phyloP scores from a whole-genome alignment of 2,329 filamentous ascomycete species.

The Aspergillus sclerotialis region DNA sequence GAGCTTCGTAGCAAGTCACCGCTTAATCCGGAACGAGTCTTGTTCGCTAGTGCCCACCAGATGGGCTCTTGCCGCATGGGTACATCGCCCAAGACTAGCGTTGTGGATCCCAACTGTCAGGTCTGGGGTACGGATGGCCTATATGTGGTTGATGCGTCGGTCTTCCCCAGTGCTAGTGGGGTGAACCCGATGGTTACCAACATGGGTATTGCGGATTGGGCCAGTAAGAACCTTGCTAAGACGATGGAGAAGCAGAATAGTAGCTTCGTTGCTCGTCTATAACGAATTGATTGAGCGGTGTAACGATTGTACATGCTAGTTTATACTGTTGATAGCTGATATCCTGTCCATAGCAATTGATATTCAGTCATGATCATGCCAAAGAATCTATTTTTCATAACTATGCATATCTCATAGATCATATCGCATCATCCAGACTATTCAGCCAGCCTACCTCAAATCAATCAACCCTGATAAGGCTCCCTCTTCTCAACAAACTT shows the following conservation, averaged over 20 bases:
- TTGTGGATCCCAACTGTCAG: conserved; percentile 39
- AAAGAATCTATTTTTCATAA: no score
- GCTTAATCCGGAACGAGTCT: conserved; percentile 37
- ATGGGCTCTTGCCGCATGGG: conserved; percentile 48
- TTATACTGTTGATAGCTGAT: neutral
- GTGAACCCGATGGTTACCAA: conserved; percentile 48
- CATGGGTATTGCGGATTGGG: conserved; percentile 45
- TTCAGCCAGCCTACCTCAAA: no score
- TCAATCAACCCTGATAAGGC: conserved; percentile 2
- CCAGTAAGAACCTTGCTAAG: conserved; percentile 34
- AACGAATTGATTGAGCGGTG: neutral
- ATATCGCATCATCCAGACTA: no score
- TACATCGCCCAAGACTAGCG: conserved; percentile 30
- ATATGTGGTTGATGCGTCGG: conserved; percentile 44
- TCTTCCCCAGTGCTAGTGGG: conserved; percentile 45
- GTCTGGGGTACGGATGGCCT: conserved; percentile 42
- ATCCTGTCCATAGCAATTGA: no score
- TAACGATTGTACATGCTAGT: neutral
- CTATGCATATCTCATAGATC: no score
- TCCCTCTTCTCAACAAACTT: conserved; percentile 18
- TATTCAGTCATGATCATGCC: no score
- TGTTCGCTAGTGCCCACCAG: conserved; percentile 43
- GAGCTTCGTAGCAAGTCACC: conserved; percentile 42
- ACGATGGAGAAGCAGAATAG: conserved; percentile 15
- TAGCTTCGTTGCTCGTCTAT: conserved; percentile 18